These are phyloP conservation scores for Xylaria sp. DNA, from an alignment of 2,329 filamentous ascomycete species.

Conservation along the genomic window DNA sequence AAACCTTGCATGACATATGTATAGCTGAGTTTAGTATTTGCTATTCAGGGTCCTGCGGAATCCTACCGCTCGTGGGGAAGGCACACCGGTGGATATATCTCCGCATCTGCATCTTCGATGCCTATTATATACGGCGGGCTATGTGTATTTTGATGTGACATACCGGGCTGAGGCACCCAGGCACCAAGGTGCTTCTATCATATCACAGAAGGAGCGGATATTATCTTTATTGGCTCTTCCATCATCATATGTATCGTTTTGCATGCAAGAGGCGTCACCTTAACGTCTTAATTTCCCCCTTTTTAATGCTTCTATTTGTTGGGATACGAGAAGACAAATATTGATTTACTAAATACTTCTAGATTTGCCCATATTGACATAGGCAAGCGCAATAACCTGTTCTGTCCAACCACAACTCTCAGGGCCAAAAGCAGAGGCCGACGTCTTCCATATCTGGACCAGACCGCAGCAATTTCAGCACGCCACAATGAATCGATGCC, in stretches of 20 bases:
- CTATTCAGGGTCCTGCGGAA: constrained; percentile 13
- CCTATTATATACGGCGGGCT: background rate
- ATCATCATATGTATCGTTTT: background rate
- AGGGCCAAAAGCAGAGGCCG: background rate
- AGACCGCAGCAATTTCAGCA: constrained; percentile 3
- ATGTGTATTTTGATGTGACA: constrained; percentile 1
- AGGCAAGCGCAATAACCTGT: constrained; percentile 1
- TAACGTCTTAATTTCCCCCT: background rate
- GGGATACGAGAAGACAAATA: constrained; percentile 1
- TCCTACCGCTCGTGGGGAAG: constrained; percentile 20
- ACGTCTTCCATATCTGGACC: background rate
- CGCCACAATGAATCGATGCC: background rate
- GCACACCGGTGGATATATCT: constrained; percentile 6
- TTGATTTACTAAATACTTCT: constrained; percentile 1
- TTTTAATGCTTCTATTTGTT: constrained; percentile 1
- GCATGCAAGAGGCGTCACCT: constrained; percentile 8
- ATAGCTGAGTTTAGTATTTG: background rate
- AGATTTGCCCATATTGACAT: constrained; percentile 8
- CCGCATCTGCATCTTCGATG: constrained; percentile 10
- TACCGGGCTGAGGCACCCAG: constrained; percentile 9
- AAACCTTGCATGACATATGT: constrained; percentile 2
- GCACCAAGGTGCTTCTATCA: background rate
- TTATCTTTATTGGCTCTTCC: constrained; percentile 1
- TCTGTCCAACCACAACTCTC: background rate
- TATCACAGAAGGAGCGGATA: background rate